These are phyloP conservation scores for Ascochyta koolunga DNA, from an alignment of 2,329 filamentous ascomycete species.

Conservation along the genomic window DNA sequence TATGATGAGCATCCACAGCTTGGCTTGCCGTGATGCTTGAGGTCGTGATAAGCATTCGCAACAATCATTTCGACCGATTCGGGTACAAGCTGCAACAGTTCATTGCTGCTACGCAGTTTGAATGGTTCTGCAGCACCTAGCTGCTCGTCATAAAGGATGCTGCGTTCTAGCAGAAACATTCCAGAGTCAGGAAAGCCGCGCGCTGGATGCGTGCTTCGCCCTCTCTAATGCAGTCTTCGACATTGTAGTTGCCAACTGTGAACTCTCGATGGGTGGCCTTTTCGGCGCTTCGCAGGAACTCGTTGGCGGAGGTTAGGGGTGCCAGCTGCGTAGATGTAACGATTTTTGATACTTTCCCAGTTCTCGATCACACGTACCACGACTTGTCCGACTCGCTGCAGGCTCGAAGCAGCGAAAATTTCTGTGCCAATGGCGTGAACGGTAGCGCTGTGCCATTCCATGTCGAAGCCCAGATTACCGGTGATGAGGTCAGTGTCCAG, in stretches of 20 bases:
- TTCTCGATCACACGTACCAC: conserved; percentile 33
- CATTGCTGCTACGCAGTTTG: conserved; percentile 29
- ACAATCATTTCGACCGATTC: conserved; percentile 30
- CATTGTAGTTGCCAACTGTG: conserved; percentile 38
- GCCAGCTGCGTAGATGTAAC: conserved; percentile 45
- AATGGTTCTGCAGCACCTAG: conserved; percentile 36
- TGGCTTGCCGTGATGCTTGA: conserved; percentile 31
- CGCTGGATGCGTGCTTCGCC: conserved; percentile 42
- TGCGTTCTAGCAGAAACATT: conserved; percentile 48
- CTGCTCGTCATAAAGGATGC: conserved; percentile 44
- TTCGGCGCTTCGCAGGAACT: conserved; percentile 40
- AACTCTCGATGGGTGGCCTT: conserved; percentile 35
- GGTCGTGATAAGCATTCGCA: conserved; percentile 24
- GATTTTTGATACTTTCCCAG: conserved; percentile 45
- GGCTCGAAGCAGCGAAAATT: conserved; percentile 45
- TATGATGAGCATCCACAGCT: conserved; percentile 44
- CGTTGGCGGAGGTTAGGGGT: conserved; percentile 39
- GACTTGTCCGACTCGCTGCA: conserved; percentile 38
- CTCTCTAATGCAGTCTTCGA: conserved; percentile 46
- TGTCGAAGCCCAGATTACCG: conserved; percentile 47
- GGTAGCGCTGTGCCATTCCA: conserved; percentile 50
- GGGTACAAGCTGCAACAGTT: conserved; percentile 19
- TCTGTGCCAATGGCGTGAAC: conserved; percentile 46
- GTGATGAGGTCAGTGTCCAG: conserved; percentile 41
- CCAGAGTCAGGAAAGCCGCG: conserved; percentile 48